phyloP scores from a whole-genome alignment of 2,329 filamentous ascomycete genomes.

The Lasiodiplodia sp. region DNA sequence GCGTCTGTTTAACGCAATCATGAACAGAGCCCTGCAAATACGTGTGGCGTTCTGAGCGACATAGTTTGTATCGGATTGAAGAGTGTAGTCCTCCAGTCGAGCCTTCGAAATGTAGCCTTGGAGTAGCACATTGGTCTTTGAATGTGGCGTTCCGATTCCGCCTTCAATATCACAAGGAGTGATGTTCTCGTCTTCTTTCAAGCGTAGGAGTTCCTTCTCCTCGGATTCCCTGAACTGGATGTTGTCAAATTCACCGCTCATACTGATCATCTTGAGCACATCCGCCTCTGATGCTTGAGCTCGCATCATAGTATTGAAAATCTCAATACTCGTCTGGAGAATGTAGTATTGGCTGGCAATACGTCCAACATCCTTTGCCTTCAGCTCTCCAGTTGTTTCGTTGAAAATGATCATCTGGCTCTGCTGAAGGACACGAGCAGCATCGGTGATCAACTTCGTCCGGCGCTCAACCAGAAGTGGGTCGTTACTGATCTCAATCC shows the following conservation, averaged over 20 bases:
- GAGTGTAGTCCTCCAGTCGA: conserved; percentile 89
- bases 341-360: conserved; percentile 99
- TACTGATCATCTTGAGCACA: conserved; percentile 92
- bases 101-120: conserved; percentile 92
- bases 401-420: conserved; percentile 99
- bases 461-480: conserved; percentile 85
- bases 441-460: conserved; percentile 85
- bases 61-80: conserved; percentile 91
- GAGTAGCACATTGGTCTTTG: conserved; percentile 94
- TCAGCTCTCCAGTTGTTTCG: conserved; percentile 88
- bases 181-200: conserved; percentile 68
- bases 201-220: conserved; percentile 79
- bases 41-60: conserved; percentile 94
- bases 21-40: conserved; percentile 93
- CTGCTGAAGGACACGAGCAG: conserved; percentile 83
- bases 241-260: conserved; percentile 98
- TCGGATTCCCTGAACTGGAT: conserved; percentile 92
- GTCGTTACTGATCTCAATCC: conserved; percentile 87
- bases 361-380: conserved; percentile 91
- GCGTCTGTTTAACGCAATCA: conserved; percentile 92
- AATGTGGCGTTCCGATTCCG: conserved; percentile 71
- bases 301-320: conserved; percentile 96
- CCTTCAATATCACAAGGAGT: conserved; percentile 81
- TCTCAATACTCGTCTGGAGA: conserved; percentile 88
- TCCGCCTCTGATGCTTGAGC: conserved; percentile 87